Conservation (phyloP, 169 alveolate genomes). For the Eimeria necatrix region DNA sequence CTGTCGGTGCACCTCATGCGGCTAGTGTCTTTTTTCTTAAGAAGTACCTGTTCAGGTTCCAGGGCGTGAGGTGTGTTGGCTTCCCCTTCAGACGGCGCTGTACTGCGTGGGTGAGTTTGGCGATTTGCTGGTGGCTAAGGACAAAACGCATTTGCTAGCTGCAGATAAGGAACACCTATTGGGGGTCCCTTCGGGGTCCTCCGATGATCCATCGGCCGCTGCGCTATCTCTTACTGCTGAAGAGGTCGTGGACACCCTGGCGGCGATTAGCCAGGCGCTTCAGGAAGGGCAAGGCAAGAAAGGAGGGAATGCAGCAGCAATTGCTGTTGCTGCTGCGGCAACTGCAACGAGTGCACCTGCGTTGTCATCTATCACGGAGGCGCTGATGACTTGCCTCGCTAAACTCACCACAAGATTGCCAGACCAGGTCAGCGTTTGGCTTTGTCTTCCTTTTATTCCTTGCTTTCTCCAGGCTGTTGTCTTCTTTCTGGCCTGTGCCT, state of each 20-base stretch:
- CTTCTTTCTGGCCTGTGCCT: background rate
- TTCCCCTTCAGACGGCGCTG: slow-evolving; percentile 57
- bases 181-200: background rate
- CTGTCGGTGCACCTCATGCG: too few relatives aligned
- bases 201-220: slow-evolving; percentile 14
- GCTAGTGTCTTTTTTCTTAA: background rate
- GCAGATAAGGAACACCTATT: background rate
- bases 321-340: slow-evolving; percentile 18
- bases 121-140: slow-evolving; percentile 57
- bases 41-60: background rate
- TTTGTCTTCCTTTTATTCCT: background rate
- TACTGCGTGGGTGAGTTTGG: slow-evolving; percentile 79
- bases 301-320: background rate
- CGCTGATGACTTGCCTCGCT: slow-evolving; percentile 64
- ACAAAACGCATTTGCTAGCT: slow-evolving; percentile 1
- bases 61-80: background rate
- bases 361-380: slow-evolving; percentile 21
- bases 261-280: slow-evolving; percentile 34
- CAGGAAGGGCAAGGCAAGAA: background rate
- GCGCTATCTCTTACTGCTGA: background rate
- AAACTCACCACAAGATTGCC: slow-evolving; percentile 68
- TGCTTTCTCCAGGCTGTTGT: background rate
- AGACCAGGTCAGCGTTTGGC: slow-evolving; percentile 25
- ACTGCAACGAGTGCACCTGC: background rate
- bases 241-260: background rate